phyloP scores from a whole-genome alignment of 768 basidiomycete species.

The Hygrophorus russula region DNA sequence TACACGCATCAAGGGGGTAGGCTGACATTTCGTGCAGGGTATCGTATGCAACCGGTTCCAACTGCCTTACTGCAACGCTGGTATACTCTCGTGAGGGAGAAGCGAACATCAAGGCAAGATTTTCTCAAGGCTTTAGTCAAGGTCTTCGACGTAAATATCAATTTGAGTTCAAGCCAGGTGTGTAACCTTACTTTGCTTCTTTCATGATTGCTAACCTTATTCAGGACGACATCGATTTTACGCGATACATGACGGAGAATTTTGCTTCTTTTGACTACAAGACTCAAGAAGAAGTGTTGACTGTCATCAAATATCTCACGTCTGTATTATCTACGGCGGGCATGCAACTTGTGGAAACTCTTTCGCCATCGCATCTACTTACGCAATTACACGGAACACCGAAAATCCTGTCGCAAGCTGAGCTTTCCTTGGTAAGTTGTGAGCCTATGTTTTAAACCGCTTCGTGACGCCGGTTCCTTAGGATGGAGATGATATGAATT shows the following conservation, averaged over 20 bases:
- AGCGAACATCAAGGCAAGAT: constrained; percentile 74
- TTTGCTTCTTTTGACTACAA: constrained; percentile 90
- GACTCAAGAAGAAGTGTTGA: constrained; percentile 85
- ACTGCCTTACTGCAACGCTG: constrained; percentile 77
- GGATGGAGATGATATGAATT: no score
- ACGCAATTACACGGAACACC: constrained; percentile 38
- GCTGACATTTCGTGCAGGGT: constrained; percentile 32
- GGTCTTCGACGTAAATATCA: constrained; percentile 65
- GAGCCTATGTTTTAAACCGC: not conserved
- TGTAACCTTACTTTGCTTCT: not conserved
- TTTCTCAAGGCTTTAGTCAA: constrained; percentile 78
- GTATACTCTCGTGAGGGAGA: constrained; percentile 89
- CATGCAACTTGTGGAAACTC: constrained; percentile 65
- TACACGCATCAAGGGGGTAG: not conserved
- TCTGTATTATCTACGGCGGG: constrained; percentile 67
- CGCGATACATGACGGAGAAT: constrained; percentile 92
- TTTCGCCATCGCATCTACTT: constrained; percentile 63
- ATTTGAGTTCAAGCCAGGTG: constrained; percentile 50
- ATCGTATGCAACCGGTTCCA: constrained; percentile 49
- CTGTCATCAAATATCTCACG: constrained; percentile 73
- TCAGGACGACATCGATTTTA: constrained; percentile 77
- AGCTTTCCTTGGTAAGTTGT: not conserved
- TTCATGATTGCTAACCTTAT: constrained; percentile 3
- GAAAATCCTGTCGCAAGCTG: constrained; percentile 5
- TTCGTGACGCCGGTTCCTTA: no score